Conservation (phyloP, 306 rosid species). For the Ziziphus jujuba region DNA sequence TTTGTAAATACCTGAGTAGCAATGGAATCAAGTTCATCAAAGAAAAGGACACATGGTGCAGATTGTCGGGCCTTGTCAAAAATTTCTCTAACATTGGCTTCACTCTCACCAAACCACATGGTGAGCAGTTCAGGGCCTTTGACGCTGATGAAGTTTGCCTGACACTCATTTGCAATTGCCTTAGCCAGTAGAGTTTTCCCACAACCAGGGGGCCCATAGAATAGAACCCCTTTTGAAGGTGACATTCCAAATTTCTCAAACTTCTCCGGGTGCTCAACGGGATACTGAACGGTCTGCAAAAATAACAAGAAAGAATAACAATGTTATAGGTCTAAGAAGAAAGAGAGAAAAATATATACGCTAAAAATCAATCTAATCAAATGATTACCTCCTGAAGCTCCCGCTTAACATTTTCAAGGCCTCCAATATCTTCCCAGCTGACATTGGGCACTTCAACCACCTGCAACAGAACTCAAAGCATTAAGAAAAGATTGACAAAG, state of each 20-base stretch:
- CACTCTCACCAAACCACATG: constrained; percentile 82
- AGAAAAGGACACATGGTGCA: constrained; percentile 79
- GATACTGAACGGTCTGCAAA: constrained; percentile 64
- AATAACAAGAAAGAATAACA: constrained; percentile 5
- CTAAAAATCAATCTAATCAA: constrained; percentile 7
- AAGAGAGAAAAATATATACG: too few relatives aligned
- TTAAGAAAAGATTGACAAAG: constrained; percentile 3
- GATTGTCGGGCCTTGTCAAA: constrained; percentile 72
- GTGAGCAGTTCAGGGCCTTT: constrained; percentile 73
- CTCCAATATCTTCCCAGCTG: constrained; percentile 67
- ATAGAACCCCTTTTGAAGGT: constrained; percentile 74
- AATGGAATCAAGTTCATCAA: constrained; percentile 73
- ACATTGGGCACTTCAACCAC: constrained; percentile 79
- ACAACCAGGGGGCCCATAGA: constrained; percentile 75
- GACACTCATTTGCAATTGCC: constrained; percentile 72
- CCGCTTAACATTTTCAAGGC: constrained; percentile 62
- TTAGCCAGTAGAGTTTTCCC: constrained; percentile 69
- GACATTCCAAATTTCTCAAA: constrained; percentile 82
- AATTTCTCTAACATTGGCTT: constrained; percentile 71
- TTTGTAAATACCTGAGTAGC: constrained; percentile 54
- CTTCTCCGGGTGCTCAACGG: constrained; percentile 82
- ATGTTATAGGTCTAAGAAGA: not conserved
- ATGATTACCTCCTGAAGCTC: constrained; percentile 65
- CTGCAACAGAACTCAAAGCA: constrained; percentile 28
- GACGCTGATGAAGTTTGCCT: constrained; percentile 68